Evolutionary conservation across 345 rosid genomes (phyloP), one percentile per base, ranked within the genome.

Genomic region (Eucalyptus caleyi): DNA sequence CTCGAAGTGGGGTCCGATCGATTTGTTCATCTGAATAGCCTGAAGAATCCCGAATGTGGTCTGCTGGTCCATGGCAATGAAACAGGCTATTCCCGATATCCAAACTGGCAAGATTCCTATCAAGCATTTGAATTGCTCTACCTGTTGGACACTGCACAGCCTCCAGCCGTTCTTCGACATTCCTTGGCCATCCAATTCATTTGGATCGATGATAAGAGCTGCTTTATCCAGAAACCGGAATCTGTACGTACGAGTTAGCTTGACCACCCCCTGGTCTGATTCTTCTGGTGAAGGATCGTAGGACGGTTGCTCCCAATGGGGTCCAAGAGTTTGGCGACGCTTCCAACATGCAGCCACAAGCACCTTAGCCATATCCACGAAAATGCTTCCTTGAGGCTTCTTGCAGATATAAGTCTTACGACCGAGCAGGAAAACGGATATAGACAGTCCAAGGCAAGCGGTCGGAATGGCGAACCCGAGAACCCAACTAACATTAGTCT

Each of bases 401-500:
- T 88, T 88, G 88, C 88, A 86, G 5, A 95, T 92, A 67, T 95
- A 95, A 86, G 94, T 90, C 89, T 90, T 92, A 18, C 89, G 90
- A n/a, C 97, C 98, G 15, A 94, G 86, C 91, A 96, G 50, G 93
- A 97, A 97, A 21, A 91, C 50, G 53, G 93, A 49, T 50, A 94
- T 67, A 82, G 97, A 97, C 72, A 93, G 2, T 62, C 89, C 91
- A 12, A 96, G 87, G 91, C 96, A 96, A 90, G 49, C 92, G 16
- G 98, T 92, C n/a, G 99, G 97, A 53, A 97, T 94, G 10, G 90
- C 89, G 60, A 93, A 94, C 77, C 98, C 97, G 21, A 95, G 86
- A 86, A 91, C 88, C 99, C 97, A 97, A 69, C 97, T 97, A 86
- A 96, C 90, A 65, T 93, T 92, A 24, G 96, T 92, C 91, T 96